phyloP scores from a whole-genome alignment of 768 basidiomycete genomes.

The Trametes elegans region DNA sequence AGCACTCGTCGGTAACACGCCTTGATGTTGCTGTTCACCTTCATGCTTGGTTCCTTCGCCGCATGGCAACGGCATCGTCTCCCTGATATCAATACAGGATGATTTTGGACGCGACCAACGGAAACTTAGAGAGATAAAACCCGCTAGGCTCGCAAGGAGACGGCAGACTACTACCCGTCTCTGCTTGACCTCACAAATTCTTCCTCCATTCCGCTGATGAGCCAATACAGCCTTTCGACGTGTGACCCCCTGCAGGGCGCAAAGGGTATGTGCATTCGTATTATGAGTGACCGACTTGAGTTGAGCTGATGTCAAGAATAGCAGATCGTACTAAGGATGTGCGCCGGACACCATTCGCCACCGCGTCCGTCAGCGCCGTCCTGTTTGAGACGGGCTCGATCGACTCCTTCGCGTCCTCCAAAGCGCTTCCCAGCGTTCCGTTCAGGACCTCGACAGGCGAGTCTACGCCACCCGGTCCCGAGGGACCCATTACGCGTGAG shows the following conservation, averaged over 20 bases:
- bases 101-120: no score
- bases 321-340: constrained; percentile 3
- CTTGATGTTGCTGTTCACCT: no score
- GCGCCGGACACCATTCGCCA: neutral
- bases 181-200: no score
- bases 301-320: neutral
- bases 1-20: no score
- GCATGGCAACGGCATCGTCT: neutral
- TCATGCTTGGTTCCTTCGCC: neutral
- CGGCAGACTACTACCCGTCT: no score
- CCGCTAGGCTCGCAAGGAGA: no score
- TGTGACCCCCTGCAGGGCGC: neutral
- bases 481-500: neutral
- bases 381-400: constrained; percentile 9
- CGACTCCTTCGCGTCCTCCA: neutral
- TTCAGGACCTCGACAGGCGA: neutral
- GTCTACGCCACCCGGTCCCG: neutral
- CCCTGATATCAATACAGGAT: neutral
- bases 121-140: no score
- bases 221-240: constrained; percentile 13
- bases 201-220: no score
- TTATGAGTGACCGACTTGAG: no score
- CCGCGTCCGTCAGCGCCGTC: constrained; percentile 1
- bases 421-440: neutral
- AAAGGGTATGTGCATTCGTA: neutral